Evolutionary conservation across 129 eudicot genomes (phyloP).

Genomic region (Artemisia argyi): DNA sequence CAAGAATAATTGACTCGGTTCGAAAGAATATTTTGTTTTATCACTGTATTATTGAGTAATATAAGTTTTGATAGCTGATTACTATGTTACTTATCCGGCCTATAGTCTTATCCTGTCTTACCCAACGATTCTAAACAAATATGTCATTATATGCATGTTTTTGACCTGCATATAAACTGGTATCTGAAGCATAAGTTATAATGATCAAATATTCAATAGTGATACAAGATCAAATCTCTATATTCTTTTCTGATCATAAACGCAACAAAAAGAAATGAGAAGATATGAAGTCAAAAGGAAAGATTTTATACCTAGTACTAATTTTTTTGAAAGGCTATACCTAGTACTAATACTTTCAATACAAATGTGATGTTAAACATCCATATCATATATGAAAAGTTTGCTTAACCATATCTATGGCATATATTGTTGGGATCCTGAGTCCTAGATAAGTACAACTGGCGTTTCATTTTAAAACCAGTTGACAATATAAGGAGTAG

Average conservation of each 20-base stretch:
- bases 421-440: not conserved
- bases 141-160: not conserved
- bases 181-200: not conserved
- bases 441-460: not conserved
- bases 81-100: not conserved
- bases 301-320: conserved; percentile 16
- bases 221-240: not conserved
- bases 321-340: not conserved
- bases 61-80: not conserved
- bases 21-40: conserved; percentile 19
- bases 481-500: too few relatives aligned
- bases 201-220: not conserved
- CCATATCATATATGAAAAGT: not conserved
- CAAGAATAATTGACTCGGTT: conserved; percentile 43
- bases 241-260: not conserved
- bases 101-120: not conserved
- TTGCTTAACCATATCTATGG: not conserved
- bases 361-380: not conserved
- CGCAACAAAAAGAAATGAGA: not conserved
- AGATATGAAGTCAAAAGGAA: not conserved
- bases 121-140: not conserved
- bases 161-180: not conserved
- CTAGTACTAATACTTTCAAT: not conserved
- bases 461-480: not conserved
- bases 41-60: conserved; percentile 1